phyloP scores from a whole-genome alignment of 331 rosid species.

The Pyracantha coccinea region DNA sequence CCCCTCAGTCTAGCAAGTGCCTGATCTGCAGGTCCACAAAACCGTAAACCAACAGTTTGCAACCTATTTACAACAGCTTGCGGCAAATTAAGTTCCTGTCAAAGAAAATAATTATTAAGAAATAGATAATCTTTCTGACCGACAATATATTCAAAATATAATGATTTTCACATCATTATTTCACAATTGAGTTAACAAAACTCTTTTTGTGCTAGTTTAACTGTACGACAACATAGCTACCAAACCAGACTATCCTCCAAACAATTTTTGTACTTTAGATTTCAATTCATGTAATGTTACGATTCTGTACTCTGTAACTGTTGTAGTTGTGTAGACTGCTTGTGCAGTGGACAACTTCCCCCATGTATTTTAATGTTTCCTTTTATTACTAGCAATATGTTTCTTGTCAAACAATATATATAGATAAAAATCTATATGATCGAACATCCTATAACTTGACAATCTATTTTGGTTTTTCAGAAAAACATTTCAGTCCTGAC shows the following conservation, averaged over 20 bases:
- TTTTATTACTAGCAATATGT: neutral
- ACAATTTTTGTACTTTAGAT: neutral
- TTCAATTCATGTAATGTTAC: neutral
- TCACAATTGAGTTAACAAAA: neutral
- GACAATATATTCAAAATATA: neutral
- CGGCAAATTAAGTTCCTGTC: slow-evolving; percentile 73
- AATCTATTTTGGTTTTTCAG: neutral
- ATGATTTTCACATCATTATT: neutral
- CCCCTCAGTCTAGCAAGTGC: slow-evolving; percentile 96
- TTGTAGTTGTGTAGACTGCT: neutral
- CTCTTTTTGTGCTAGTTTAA: neutral
- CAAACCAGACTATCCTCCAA: neutral
- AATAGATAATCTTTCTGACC: neutral
- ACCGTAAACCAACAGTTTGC: slow-evolving; percentile 85
- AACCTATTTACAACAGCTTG: slow-evolving; percentile 89
- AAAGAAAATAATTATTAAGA: slow-evolving; percentile 5
- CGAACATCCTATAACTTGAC: neutral
- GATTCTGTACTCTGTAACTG: neutral
- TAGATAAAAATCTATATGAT: neutral
- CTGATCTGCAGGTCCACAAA: slow-evolving; percentile 79
- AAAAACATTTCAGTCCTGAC: neutral
- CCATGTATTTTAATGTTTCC: neutral
- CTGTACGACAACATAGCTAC: neutral
- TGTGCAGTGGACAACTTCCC: neutral
- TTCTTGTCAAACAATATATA: neutral